Base-by-base conservation (phyloP, 169 alveolate genomes). In the Cyclospora cayetanensis region DNA sequence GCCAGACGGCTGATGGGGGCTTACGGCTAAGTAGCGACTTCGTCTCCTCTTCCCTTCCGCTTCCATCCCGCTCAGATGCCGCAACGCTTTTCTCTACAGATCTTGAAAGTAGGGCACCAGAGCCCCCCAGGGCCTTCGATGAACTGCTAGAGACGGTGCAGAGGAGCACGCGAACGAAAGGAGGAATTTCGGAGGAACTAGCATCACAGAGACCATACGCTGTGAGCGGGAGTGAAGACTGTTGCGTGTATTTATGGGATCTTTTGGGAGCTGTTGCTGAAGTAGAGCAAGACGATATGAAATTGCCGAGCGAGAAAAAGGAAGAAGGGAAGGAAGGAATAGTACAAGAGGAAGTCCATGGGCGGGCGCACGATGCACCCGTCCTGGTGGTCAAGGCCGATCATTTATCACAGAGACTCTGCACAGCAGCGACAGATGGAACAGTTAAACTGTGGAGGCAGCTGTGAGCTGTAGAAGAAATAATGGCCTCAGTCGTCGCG, bases 371-470 rank as follows among this genome's bases (percentile, higher is more conserved):
- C 27, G 72, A 60, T 12, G 72, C 72, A 9, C 72, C 72, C 0
- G 31, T 31, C 5, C 72, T 60, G 15, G 72, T 60, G 7, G 72
- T 60, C 72, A 60, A 60, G 27, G n/a, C 34, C n/a, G 72, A 60
- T n/a, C 27, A 7, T 12, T 31, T 60, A 31, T 60, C 72, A 15
- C 72, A 60, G 31, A 12, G 72, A 31, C 72, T 60, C 0, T 60
- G 72, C 72, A 60, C 72, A 20, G 72, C 72, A n/a, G n/a, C 72
- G n/a, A 60, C 72, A 60, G 72, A 60, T n/a, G 72, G 72, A 12
- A 60, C 72, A 60, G 72, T 60, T 12, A 60, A 60, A 1, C 27
- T 60, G 35, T 60, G 72, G 72, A n/a, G 72, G 31, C 72, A 60
- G 31, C 72, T 60, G 35, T 60, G 72, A 60, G n/a, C n/a, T n/a